These are phyloP conservation scores for Cladosporium sp. DNA, from an alignment of 2,329 filamentous ascomycete genomes.

Conservation along the genomic window DNA sequence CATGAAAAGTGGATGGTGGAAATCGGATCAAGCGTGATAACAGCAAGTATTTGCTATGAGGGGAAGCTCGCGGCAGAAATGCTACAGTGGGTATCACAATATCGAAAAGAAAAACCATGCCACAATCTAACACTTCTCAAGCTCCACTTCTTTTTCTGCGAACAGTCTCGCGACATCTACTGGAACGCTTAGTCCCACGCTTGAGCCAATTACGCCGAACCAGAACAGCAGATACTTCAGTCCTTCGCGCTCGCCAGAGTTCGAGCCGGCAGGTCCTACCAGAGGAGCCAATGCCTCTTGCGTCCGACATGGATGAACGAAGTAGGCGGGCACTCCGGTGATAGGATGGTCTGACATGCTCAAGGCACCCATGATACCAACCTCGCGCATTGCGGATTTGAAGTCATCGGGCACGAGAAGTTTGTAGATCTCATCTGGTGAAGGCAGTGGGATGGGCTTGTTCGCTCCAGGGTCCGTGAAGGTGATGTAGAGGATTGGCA, in stretches of 20 bases:
- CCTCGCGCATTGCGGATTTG: conserved; percentile 29
- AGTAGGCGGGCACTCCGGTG: conserved; percentile 74
- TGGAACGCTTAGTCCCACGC: conserved; percentile 61
- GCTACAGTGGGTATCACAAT: conserved; percentile 13
- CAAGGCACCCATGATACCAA: conserved; percentile 33
- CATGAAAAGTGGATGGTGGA: neutral
- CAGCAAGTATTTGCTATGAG: neutral
- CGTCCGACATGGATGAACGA: conserved; percentile 88
- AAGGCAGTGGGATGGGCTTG: neutral
- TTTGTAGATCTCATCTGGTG: conserved; percentile 33
- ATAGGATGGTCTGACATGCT: conserved; percentile 67
- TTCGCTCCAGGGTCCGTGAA: conserved; percentile 21
- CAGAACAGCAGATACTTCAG: conserved; percentile 78
- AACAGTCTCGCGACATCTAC: conserved; percentile 17
- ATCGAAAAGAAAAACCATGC: neutral
- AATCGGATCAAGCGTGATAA: neutral
- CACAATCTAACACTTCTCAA: conserved; percentile 17
- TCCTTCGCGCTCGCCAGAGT: conserved; percentile 19
- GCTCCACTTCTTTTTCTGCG: conserved; percentile 22
- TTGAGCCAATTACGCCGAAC: conserved; percentile 80
- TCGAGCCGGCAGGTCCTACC: conserved; percentile 19
- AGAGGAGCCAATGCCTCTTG: conserved; percentile 68
- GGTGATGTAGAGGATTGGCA: conserved; percentile 42
- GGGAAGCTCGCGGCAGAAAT: neutral
- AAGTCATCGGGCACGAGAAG: conserved; percentile 34